phyloP scores from a whole-genome alignment of 805 yeast species.

The Ogataea wickerhamii region DNA sequence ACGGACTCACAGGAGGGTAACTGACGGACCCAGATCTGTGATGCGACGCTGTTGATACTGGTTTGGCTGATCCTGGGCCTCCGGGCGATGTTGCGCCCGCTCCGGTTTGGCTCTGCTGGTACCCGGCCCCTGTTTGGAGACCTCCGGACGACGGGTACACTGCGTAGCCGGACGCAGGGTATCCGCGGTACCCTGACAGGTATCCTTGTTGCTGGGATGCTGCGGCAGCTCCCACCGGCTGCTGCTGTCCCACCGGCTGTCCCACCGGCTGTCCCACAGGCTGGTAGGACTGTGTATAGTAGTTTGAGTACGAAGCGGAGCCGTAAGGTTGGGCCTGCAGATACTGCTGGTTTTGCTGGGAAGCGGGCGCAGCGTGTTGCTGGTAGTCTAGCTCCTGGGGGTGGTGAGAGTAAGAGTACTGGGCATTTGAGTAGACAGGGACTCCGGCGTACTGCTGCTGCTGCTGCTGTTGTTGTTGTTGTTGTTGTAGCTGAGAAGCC shows the following conservation, averaged over 20 bases:
- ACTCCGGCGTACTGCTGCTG: conserved; percentile 17
- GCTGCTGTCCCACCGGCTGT: conserved; percentile 17
- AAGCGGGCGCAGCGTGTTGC: conserved; percentile 16
- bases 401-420: conserved; percentile 20
- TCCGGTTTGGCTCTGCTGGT: conserved; percentile 11
- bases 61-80: conserved; percentile 4
- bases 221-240: conserved; percentile 9
- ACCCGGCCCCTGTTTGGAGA: conserved; percentile 5
- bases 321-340: conserved; percentile 16
- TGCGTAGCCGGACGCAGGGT: conserved; percentile 18
- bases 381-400: conserved; percentile 19
- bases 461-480: conserved; percentile 11
- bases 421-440: conserved; percentile 16
- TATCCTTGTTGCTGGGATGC: conserved; percentile 15
- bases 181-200: conserved; percentile 18
- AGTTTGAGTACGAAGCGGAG: conserved; percentile 12
- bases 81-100: conserved; percentile 15
- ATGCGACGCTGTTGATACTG: conserved; percentile 9
- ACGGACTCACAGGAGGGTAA: conserved; percentile 26
- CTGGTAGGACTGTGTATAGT: conserved; percentile 18
- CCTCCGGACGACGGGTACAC: conserved; percentile 12
- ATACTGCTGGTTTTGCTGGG: conserved; percentile 18
- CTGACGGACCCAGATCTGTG: conserved; percentile 14
- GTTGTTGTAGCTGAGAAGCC: too few species aligned
- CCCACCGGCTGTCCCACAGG: background rate